Evolutionary conservation across 768 basidiomycete genomes (phyloP).

Genomic region (Mycena amicta): DNA sequence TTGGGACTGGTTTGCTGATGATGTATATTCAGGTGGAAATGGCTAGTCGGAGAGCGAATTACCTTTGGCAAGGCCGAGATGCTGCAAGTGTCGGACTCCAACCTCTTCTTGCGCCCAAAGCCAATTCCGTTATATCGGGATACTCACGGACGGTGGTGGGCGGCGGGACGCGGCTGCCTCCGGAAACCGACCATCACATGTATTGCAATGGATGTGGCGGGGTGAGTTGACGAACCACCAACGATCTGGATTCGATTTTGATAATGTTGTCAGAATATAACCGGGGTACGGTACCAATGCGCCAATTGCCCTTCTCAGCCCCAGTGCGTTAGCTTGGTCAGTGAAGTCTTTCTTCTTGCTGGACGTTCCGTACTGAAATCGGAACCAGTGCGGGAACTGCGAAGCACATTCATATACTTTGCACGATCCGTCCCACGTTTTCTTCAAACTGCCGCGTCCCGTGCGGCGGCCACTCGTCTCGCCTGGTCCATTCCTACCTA

Average conservation of each 20-base stretch:
- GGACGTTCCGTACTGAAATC: too few species aligned
- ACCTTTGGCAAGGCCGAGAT: conserved; percentile 78
- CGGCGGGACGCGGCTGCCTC: conserved; percentile 40
- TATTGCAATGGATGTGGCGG: conserved; percentile 62
- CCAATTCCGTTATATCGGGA: conserved; percentile 61
- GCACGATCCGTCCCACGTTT: conserved; percentile 85
- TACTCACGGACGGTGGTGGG: conserved; percentile 73
- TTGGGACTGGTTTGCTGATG: too few species aligned
- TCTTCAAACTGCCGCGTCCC: conserved; percentile 84
- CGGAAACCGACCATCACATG: conserved; percentile 56
- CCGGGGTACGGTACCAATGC: conserved; percentile 86
- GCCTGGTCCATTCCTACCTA: conserved; percentile 64
- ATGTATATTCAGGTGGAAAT: too few species aligned
- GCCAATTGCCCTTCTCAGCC: conserved; percentile 84
- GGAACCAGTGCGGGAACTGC: conserved; percentile 81
- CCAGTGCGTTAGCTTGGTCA: conserved; percentile 71
- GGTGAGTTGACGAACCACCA: too few species aligned
- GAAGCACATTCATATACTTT: conserved; percentile 75
- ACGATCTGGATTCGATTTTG: not conserved
- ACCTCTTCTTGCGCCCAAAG: conserved; percentile 44
- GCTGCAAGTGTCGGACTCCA: conserved; percentile 59
- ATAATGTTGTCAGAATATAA: conserved; percentile 54
- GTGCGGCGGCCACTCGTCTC: conserved; percentile 61
- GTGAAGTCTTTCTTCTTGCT: conserved; percentile 24
- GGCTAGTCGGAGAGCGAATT: conserved; percentile 72